Base-by-base conservation (phyloP, 1,139 yeast species). In the Pneumocystis oryctolagi region DNA sequence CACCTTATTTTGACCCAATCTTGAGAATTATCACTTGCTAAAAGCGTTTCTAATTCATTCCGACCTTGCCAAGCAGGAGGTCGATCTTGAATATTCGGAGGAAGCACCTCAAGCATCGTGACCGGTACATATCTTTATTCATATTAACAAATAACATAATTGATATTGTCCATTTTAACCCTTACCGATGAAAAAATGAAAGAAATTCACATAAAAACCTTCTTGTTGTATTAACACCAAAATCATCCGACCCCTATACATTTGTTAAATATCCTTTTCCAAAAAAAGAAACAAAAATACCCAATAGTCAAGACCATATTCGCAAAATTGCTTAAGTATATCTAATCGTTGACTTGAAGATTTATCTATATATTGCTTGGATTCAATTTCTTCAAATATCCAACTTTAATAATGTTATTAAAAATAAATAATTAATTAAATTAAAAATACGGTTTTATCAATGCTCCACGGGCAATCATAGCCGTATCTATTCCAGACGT, bases 1-100 rank as follows among this genome's bases (percentile, higher is more conserved):
- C 94, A 98, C n/a, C 95, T 83, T 67, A 94, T 82, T 74, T 90
- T 92, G 73, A 92, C 87, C 99, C 99, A 92, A 74, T 92, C 98
- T 70, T 79, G 81, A 75, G 85, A 89, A 74, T 90, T 94, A 4
- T 83, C 77, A 59, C 95, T 85, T 0, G 94, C 97, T 68, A 92
- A 78, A 69, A 89, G 78, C 0, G 96, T 89, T 74, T 92, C 99
- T 71, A 90, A 75, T 66, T 92, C 98, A 72, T 88, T 83, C 74
- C 99, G 82, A n/a, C 97, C 97, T 69, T 77, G 80, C 96, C 97
- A 94, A 66, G 82, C 79, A 35, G 95, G 96, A 28, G 98, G 96
- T 71, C 98, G 82, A 74, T 92, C 95, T 72, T 92, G 94, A 70
- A 92, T 77, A 71, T 84, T 84, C 28, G 96, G 89, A 40, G 97